phyloP scores from a whole-genome alignment of 1,284 basidiomycete genomes.

The Ustilago crameri region DNA sequence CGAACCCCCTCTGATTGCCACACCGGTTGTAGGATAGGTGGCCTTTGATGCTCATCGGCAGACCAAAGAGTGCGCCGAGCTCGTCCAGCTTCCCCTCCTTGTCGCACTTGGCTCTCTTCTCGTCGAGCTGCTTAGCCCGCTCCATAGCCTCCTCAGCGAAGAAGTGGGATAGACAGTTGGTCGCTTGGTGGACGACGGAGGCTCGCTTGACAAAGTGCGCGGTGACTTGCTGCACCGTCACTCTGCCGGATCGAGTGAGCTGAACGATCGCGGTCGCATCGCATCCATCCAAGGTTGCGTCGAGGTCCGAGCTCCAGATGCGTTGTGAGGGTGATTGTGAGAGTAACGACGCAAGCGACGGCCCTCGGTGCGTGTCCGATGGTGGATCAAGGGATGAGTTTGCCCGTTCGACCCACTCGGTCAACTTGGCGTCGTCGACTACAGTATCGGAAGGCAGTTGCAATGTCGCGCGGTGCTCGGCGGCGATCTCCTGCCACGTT shows the following conservation, averaged over 20 bases:
- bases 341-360: conserved; percentile 21
- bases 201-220: conserved; percentile 32
- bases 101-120: conserved; percentile 13
- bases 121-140: conserved; percentile 31
- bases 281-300: conserved; percentile 9
- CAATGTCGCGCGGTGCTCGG: conserved; percentile 19
- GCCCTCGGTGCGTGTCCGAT: conserved; percentile 18
- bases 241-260: conserved; percentile 23
- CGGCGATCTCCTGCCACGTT: conserved; percentile 28
- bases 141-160: conserved; percentile 23
- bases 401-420: conserved; percentile 17
- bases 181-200: conserved; percentile 47
- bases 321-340: conserved; percentile 2
- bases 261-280: conserved; percentile 33
- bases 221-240: conserved; percentile 15
- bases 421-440: conserved; percentile 9
- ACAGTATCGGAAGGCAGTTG: conserved; percentile 7
- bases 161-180: conserved; percentile 47
- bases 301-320: conserved; percentile 24
- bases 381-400: conserved; percentile 10
- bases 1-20: conserved; percentile 52
- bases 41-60: conserved; percentile 56
- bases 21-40: conserved; percentile 34
- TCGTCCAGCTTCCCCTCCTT: conserved; percentile 17
- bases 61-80: conserved; percentile 39